These are phyloP conservation scores for Fusarium sp. DNA, from an alignment of 2,329 filamentous ascomycete genomes.

Conservation along the genomic window DNA sequence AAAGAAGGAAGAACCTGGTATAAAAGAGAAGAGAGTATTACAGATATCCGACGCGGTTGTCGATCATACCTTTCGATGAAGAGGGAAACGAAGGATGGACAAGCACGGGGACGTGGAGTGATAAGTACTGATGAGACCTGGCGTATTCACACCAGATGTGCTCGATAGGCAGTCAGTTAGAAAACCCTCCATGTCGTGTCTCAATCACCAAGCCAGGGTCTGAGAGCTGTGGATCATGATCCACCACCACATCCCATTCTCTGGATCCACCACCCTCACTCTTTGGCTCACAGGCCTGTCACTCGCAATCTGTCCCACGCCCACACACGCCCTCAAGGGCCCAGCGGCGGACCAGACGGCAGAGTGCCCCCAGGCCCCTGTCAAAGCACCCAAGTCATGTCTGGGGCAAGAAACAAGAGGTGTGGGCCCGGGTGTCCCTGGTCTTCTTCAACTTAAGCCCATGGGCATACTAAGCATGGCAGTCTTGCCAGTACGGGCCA, in stretches of 20 bases:
- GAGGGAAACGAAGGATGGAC: constrained; percentile 47
- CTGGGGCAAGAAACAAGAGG: constrained; percentile 46
- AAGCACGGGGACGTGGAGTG: constrained; percentile 55
- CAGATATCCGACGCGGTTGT: constrained; percentile 57
- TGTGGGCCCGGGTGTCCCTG: constrained; percentile 34
- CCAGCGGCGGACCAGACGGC: constrained; percentile 43
- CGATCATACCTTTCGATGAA: constrained; percentile 56
- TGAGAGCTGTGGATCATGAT: constrained; percentile 43
- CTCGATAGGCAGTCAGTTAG: constrained; percentile 42
- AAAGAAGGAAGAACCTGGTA: constrained; percentile 62
- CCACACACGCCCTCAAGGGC: constrained; percentile 22
- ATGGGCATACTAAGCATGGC: constrained; percentile 8
- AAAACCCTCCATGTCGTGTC: constrained; percentile 56
- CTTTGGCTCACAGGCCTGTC: constrained; percentile 11
- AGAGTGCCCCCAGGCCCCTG: constrained; percentile 42
- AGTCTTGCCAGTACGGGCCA: constrained; percentile 30
- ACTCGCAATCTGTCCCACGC: constrained; percentile 24
- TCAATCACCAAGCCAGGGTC: constrained; percentile 58
- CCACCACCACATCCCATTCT: constrained; percentile 41
- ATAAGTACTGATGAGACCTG: constrained; percentile 59
- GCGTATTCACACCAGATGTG: constrained; percentile 44
- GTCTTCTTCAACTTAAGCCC: constrained; percentile 27
- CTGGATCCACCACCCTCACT: constrained; percentile 35
- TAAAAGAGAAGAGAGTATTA: constrained; percentile 57
- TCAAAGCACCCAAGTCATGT: constrained; percentile 35